Evolutionary conservation across 257 asterid genomes (phyloP).

Genomic region (Rauvolfia tetraphylla): DNA sequence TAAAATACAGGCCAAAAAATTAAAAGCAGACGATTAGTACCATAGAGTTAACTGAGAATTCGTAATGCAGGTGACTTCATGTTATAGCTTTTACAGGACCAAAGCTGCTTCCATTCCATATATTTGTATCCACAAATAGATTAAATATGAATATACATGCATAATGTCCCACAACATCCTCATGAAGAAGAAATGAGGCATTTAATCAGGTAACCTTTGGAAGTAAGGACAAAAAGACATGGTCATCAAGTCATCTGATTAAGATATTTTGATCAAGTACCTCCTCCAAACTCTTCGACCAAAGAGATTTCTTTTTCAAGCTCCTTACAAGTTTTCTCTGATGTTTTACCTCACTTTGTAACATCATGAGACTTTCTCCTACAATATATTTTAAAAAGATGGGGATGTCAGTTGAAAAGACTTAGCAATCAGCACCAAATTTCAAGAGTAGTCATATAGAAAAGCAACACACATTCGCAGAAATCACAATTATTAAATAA

Average conservation of each 20-base stretch:
- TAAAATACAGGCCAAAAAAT: constrained; percentile 13
- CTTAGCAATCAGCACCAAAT: constrained; percentile 2
- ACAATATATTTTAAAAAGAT: constrained; percentile 18
- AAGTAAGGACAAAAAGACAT: background rate
- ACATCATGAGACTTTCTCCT: constrained; percentile 84
- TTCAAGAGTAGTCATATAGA: background rate
- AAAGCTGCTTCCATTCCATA: background rate
- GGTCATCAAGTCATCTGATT: background rate
- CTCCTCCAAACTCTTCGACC: constrained; percentile 97
- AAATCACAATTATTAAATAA: background rate
- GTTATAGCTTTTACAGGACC: background rate
- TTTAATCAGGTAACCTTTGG: background rate
- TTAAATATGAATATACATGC: background rate
- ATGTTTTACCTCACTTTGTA: constrained; percentile 87
- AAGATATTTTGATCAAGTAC: constrained; percentile 36
- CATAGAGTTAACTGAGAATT: constrained; percentile 4
- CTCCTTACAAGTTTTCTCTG: constrained; percentile 79
- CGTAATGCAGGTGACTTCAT: background rate
- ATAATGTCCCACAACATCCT: background rate
- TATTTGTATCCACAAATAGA: background rate
- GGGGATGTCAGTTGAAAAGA: constrained; percentile 5
- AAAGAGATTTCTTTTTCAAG: constrained; percentile 94
- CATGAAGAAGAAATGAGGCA: background rate
- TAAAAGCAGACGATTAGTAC: constrained; percentile 4
- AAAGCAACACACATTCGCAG: background rate